Conservation (phyloP, 2,329 filamentous ascomycete species). For the Hymenoscyphus linearis region DNA sequence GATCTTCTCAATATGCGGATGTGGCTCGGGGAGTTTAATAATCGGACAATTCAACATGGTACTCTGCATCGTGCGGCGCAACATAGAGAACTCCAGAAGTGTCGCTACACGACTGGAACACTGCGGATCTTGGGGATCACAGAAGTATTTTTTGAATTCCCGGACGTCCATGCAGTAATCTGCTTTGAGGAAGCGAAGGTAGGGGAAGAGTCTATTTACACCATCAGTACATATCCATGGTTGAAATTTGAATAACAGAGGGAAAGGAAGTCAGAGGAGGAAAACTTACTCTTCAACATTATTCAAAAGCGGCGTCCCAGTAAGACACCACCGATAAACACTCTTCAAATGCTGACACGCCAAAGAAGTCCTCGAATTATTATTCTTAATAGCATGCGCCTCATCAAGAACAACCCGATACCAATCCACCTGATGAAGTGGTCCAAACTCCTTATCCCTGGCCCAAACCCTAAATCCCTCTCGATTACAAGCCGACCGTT, state of each 20-base stretch:
- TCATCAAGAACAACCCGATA: conserved; percentile 53
- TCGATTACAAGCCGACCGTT: conserved; percentile 47
- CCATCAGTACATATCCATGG: no score
- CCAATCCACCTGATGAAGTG: conserved; percentile 39
- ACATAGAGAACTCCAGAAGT: conserved; percentile 39
- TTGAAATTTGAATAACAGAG: no score
- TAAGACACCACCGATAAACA: conserved; percentile 31
- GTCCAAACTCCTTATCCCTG: conserved; percentile 30
- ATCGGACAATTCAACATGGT: conserved; percentile 48
- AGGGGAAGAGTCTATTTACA: conserved; percentile 31
- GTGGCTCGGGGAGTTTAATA: conserved; percentile 47
- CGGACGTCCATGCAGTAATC: conserved; percentile 25
- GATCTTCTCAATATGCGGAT: conserved; percentile 37
- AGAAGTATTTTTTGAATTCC: conserved; percentile 29
- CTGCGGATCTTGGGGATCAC: conserved; percentile 22
- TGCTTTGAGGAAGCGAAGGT: conserved; percentile 30
- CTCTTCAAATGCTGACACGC: conserved; percentile 37
- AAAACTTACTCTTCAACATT: conserved; percentile 27
- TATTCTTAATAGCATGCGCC: conserved; percentile 51
- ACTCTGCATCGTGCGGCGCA: conserved; percentile 50
- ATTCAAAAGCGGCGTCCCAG: conserved; percentile 30
- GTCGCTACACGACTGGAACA: conserved; percentile 21
- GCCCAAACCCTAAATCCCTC: conserved; percentile 31
- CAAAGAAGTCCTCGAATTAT: conserved; percentile 35
- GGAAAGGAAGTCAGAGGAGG: not conserved